Percentiles rank a stretch among this genome's conserved stretches.
Evolutionary conservation across 2,329 filamentous ascomycete species (phyloP).

Genomic region (Ophiostoma populinum): DNA sequence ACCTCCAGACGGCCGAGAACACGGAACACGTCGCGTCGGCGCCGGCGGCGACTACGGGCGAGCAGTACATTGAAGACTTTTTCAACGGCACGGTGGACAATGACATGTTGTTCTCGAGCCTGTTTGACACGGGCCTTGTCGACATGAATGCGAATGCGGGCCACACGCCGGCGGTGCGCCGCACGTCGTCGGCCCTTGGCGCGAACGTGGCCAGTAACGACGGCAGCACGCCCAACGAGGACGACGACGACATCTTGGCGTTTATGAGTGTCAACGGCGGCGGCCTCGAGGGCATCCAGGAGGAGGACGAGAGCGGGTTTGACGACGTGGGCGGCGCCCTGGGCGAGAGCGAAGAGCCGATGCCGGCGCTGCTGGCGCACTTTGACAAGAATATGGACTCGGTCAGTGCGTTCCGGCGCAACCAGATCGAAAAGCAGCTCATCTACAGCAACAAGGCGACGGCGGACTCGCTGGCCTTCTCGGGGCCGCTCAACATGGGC

Average conservation of each 20-base stretch:
- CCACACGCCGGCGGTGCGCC: not conserved
- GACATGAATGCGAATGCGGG: not conserved
- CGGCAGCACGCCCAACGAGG: not conserved
- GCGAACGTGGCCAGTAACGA: not conserved
- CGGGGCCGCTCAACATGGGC: slow-evolving; percentile 40
- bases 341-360: slow-evolving; percentile 14
- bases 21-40: slow-evolving; percentile 34
- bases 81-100: not conserved
- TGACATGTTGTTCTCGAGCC: not conserved
- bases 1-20: slow-evolving; percentile 26
- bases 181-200: not conserved
- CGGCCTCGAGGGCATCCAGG: not conserved
- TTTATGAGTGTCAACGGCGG: not conserved
- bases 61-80: not conserved
- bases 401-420: slow-evolving; percentile 63
- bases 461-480: slow-evolving; percentile 44
- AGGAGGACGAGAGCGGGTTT: not conserved
- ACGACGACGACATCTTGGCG: not conserved
- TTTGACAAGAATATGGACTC: slow-evolving; percentile 49
- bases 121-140: not conserved
- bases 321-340: not conserved
- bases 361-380: slow-evolving; percentile 42
- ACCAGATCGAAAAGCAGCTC: slow-evolving; percentile 44
- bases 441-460: slow-evolving; percentile 43
- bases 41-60: slow-evolving; percentile 17